Evolutionary conservation across 495 filamentous ascomycete species (phyloP).

Genomic region (Penicillium ucsense): DNA sequence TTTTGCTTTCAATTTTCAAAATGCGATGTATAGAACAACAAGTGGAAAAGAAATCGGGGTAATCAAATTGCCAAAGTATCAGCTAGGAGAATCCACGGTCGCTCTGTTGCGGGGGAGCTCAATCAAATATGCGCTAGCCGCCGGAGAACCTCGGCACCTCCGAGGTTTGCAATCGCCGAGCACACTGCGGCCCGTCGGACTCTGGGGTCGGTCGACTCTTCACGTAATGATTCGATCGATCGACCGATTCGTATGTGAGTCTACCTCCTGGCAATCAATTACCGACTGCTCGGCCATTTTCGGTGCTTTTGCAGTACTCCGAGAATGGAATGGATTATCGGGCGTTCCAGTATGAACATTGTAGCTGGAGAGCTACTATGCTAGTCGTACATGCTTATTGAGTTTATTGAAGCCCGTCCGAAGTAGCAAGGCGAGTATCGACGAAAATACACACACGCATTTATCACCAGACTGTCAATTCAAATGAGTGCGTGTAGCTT

Average conservation of each 20-base stretch:
- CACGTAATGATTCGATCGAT: constrained; percentile 7
- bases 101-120: constrained; percentile 18
- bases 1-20: background rate
- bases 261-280: background rate
- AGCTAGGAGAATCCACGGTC: background rate
- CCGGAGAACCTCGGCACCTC: constrained; percentile 20
- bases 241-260: constrained; percentile 2
- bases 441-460: no score
- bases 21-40: background rate
- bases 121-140: constrained; percentile 20
- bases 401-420: no score
- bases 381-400: no score
- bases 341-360: no score
- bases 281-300: constrained; percentile 13
- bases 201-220: background rate
- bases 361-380: no score
- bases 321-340: background rate
- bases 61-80: background rate
- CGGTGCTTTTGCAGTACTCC: constrained; percentile 4
- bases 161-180: constrained; percentile 7
- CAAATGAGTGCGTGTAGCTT: no score
- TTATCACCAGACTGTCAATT: no score
- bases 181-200: background rate
- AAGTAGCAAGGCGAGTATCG: no score
- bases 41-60: constrained; percentile 1